phyloP scores from a whole-genome alignment of 2,329 filamentous ascomycete species.

The Fusarium verticillioides region DNA sequence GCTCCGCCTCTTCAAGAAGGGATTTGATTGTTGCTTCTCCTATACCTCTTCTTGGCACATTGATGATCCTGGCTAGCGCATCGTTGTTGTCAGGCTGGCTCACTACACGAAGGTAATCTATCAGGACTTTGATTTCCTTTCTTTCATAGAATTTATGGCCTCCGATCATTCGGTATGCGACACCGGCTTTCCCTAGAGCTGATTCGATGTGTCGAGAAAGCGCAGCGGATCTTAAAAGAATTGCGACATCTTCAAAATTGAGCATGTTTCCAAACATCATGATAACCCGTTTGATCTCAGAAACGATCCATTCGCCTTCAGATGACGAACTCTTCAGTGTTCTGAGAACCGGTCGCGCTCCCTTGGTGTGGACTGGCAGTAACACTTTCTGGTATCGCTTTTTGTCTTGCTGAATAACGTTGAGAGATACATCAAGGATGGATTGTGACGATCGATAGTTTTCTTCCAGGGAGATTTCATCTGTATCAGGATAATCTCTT shows the following conservation, averaged over 20 bases:
- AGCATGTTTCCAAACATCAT: conserved; percentile 80
- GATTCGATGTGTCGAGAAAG: conserved; percentile 89
- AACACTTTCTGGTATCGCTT: conserved; percentile 83
- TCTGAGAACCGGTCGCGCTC: conserved; percentile 83
- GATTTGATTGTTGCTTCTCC: conserved; percentile 81
- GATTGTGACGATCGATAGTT: conserved; percentile 93
- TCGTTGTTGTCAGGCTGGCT: conserved; percentile 89
- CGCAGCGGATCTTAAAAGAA: conserved; percentile 85
- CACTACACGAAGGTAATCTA: conserved; percentile 90
- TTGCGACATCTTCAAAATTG: conserved; percentile 80
- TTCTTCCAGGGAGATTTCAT: conserved; percentile 87
- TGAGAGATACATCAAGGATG: conserved; percentile 82
- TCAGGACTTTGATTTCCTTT: conserved; percentile 83
- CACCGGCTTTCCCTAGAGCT: conserved; percentile 80
- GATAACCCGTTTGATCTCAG: conserved; percentile 78
- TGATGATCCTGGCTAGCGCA: conserved; percentile 84
- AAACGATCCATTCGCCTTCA: conserved; percentile 90
- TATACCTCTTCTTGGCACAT: conserved; percentile 82
- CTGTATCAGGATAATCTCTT: conserved; percentile 78
- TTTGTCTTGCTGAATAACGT: conserved; percentile 90
- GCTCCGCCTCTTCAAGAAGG: conserved; percentile 81
- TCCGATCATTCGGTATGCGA: conserved; percentile 92
- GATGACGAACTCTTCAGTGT: conserved; percentile 74
- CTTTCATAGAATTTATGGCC: conserved; percentile 93
- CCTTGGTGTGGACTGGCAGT: conserved; percentile 81